Evolutionary conservation across 768 basidiomycete species (phyloP), one percentile per base, ranked within the genome.

Genomic region (Tulasnella sp.): DNA sequence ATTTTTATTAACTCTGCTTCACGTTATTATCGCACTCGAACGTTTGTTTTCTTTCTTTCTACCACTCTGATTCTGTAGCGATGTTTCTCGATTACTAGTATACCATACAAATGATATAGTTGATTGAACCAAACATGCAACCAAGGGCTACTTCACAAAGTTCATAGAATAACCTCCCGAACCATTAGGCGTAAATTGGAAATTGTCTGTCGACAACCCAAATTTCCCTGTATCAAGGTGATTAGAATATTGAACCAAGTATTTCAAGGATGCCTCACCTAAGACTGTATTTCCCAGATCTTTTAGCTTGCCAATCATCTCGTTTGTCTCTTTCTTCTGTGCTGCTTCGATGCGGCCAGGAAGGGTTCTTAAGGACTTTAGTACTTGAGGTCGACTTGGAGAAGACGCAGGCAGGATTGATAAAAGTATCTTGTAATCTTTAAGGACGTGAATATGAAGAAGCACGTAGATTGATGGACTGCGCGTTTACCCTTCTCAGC

Each of bases 141-240:
- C 54, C 65, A 63, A 29, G 20, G n/a, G n/a, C 72, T 64, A 81
- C 59, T 63, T 73, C 39, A 68, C 69, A 62, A 98, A 95, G 59
- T 86, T 85, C 76, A 98, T 78, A 0, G 83, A 85, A 68, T 96
- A 98, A 0, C 93, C 90, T n/a, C 93, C 93, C 56, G 90, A 81
- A 5, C 82, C 87, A 57, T 93, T 92, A 15, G 88, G 88, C 54
- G 81, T 80, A 60, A 99, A 88, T 67, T 98, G 84, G 74, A 98
- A 98, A 67, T 93, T 98, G 62, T 98, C 81, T 0, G 92, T 96
- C 12, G 83, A 90, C 56, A 98, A 64, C 15, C 95, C 93, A 61
- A 98, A 98, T 54, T 84, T 86, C 3, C 89, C 88, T 92, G 57
- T 13, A 9, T 15, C n/a, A 42, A 27, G 8, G 25, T 25, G 22